Conservation (phyloP, 208 protist species). For the Phytomonas francai region DNA sequence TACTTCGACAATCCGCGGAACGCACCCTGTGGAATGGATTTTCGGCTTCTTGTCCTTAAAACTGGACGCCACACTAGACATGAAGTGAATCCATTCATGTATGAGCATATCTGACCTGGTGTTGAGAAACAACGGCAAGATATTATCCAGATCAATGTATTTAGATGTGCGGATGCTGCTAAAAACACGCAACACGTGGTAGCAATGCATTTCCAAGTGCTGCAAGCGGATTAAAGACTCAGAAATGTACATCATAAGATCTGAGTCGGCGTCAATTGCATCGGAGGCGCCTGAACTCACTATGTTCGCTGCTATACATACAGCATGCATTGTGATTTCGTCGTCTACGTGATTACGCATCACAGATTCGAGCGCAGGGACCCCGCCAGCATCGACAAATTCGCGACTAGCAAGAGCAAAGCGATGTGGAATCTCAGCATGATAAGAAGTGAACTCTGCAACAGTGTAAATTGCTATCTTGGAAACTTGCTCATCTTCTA, state of each 20-base stretch:
- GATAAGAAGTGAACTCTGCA: constrained; percentile 85
- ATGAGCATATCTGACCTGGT: constrained; percentile 59
- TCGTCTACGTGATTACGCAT: constrained; percentile 58
- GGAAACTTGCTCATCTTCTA: constrained; percentile 35
- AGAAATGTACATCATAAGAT: constrained; percentile 52
- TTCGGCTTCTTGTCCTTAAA: constrained; percentile 76
- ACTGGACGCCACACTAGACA: constrained; percentile 77
- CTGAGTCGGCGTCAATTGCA: constrained; percentile 44
- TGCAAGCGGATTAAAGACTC: constrained; percentile 54
- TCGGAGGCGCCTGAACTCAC: constrained; percentile 51
- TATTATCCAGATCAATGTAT: constrained; percentile 67
- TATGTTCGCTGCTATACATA: constrained; percentile 68
- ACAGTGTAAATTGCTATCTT: constrained; percentile 46
- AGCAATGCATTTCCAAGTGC: constrained; percentile 60
- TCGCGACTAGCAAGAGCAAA: constrained; percentile 52
- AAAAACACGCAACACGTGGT: constrained; percentile 71
- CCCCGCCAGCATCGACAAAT: constrained; percentile 68
- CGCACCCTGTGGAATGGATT: constrained; percentile 71
- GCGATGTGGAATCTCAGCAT: constrained; percentile 62
- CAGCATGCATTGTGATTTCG: constrained; percentile 57
- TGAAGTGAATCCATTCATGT: constrained; percentile 69
- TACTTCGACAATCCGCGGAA: constrained; percentile 64
- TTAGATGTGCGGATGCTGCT: constrained; percentile 69
- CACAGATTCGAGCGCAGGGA: constrained; percentile 51
- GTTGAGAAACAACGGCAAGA: constrained; percentile 52